These are phyloP conservation scores for Raphidocelis subcapitata DNA, from an alignment of 139 green algal genomes.

Conservation along the genomic window DNA sequence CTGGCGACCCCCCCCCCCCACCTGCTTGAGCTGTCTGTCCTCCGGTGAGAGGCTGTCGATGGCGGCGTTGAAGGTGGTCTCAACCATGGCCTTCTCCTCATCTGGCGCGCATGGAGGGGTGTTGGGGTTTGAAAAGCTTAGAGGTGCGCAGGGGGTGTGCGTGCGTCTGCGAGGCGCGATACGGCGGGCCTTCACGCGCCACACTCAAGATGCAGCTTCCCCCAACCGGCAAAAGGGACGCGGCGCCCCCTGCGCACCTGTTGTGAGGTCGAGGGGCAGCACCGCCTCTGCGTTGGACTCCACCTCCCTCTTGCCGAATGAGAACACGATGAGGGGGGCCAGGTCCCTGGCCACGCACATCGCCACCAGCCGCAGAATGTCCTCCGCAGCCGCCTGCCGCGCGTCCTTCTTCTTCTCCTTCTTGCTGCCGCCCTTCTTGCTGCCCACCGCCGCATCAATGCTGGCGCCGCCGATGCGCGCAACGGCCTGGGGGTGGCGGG, in stretches of 20 bases:
- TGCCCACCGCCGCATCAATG: neutral
- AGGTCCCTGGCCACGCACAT: slow-evolving; percentile 88
- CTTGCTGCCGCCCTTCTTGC: slow-evolving; percentile 1
- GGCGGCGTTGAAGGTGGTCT: slow-evolving; percentile 53
- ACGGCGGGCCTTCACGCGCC: no score
- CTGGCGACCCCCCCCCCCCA: neutral
- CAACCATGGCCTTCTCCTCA: slow-evolving; percentile 71
- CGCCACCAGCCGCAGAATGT: slow-evolving; percentile 91
- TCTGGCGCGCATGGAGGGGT: no score
- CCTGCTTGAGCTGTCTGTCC: slow-evolving; percentile 61
- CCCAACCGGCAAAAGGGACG: no score
- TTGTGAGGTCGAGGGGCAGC: no score
- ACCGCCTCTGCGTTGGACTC: no score
- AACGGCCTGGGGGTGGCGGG: no score
- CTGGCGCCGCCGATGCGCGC: slow-evolving; percentile 19
- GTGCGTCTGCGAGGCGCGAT: no score
- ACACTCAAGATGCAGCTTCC: no score
- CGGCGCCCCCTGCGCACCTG: no score
- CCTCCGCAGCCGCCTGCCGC: slow-evolving; percentile 42
- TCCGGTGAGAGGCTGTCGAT: slow-evolving; percentile 36
- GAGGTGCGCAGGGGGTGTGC: no score
- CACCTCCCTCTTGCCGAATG: no score
- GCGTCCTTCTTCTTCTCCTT: slow-evolving; percentile 2
- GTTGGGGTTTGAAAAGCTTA: no score
- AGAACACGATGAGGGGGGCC: slow-evolving; percentile 64